Evolutionary conservation across 179 eudicot species (phyloP).

Genomic region (Drosera spatulata): DNA sequence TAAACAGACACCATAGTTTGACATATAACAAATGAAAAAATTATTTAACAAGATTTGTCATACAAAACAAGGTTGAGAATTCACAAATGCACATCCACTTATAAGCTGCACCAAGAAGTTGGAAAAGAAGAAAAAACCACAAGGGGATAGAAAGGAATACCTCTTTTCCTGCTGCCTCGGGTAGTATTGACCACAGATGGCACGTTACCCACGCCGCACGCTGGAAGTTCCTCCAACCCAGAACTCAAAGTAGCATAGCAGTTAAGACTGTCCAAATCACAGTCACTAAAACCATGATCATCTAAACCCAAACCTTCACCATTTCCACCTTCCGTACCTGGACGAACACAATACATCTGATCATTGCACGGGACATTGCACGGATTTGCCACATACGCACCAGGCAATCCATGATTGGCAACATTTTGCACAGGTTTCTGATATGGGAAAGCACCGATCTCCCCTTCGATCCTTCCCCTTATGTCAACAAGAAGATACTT

Average conservation of each 20-base stretch:
- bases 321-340: constrained; percentile 35
- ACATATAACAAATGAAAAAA: no score
- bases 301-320: constrained; percentile 25
- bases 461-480: constrained; percentile 95
- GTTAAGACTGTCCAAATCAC: constrained; percentile 62
- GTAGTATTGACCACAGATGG: constrained; percentile 31
- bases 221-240: constrained; percentile 31
- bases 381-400: constrained; percentile 51
- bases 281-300: constrained; percentile 42
- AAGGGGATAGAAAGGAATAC: constrained; percentile 14
- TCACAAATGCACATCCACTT: no score
- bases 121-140: no score
- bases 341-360: constrained; percentile 67
- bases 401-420: constrained; percentile 27
- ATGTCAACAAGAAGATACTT: constrained; percentile 95
- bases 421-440: constrained; percentile 12
- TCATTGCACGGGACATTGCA: constrained; percentile 68
- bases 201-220: constrained; percentile 35
- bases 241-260: constrained; percentile 53
- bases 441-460: constrained; percentile 77
- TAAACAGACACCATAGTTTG: no score
- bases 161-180: constrained; percentile 49
- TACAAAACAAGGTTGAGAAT: no score
- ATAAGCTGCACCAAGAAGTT: no score
- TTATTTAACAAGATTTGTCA: no score